A percentile compares a stretch with the other conserved stretches of the same genome.
Evolutionary conservation across 129 eudicot genomes (phyloP).

Genomic region (Escallonia herrerae): DNA sequence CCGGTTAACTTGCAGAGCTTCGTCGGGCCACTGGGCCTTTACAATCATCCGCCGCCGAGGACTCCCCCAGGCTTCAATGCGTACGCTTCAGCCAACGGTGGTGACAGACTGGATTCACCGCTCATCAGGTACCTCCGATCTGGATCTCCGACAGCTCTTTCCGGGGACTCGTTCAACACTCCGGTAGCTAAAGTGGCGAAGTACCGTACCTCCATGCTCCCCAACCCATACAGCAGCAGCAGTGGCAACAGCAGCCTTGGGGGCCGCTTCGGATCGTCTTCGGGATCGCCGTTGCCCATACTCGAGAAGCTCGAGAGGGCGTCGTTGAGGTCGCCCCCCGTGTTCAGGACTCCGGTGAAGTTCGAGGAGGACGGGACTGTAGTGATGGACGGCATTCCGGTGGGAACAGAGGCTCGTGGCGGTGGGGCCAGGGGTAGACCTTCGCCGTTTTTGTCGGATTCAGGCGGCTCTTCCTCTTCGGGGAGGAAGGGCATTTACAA

Average conservation of each 20-base stretch:
- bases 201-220: neutral
- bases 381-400: conserved; percentile 36
- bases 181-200: neutral
- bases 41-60: neutral
- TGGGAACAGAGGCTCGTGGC: conserved; percentile 1
- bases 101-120: conserved; percentile 4
- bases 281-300: conserved; percentile 2
- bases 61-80: neutral
- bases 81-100: neutral
- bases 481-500: conserved; percentile 13
- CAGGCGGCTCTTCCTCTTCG: conserved; percentile 15
- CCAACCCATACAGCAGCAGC: neutral
- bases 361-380: conserved; percentile 37
- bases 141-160: neutral
- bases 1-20: neutral
- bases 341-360: conserved; percentile 26
- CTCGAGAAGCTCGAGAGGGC: conserved; percentile 9
- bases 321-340: conserved; percentile 5
- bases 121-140: conserved; percentile 15
- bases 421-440: conserved; percentile 4
- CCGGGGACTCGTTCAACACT: neutral
- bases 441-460: conserved; percentile 12
- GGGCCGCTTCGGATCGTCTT: neutral
- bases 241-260: neutral
- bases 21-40: neutral